phyloP scores from a whole-genome alignment of 129 eudicot genomes.

The Chrysanthemum lavandulifolium region DNA sequence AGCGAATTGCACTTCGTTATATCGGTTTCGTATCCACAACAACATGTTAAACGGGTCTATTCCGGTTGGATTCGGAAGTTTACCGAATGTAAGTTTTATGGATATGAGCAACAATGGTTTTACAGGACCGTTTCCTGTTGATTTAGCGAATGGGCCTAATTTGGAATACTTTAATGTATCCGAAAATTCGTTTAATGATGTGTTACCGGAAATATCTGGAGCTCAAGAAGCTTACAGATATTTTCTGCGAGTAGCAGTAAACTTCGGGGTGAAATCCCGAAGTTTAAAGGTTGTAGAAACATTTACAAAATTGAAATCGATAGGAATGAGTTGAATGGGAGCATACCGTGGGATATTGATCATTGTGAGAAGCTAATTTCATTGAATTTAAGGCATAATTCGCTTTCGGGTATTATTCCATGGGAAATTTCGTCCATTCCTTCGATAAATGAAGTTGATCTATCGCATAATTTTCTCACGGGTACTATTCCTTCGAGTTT shows the following conservation, averaged over 20 bases:
- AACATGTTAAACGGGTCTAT: conserved; percentile 71
- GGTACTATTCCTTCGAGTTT: conserved; percentile 80
- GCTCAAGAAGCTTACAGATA: conserved; percentile 66
- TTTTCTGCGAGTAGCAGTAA: conserved; percentile 53
- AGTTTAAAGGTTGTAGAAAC: conserved; percentile 60
- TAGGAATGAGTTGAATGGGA: conserved; percentile 77
- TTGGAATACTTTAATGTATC: conserved; percentile 66
- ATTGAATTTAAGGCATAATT: conserved; percentile 55
- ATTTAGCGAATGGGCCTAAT: conserved; percentile 56
- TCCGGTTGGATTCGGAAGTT: conserved; percentile 73
- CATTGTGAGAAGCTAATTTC: conserved; percentile 75
- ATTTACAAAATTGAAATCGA: conserved; percentile 76
- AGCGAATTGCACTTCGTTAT: conserved; percentile 62
- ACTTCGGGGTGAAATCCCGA: conserved; percentile 64
- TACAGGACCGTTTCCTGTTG: conserved; percentile 68
- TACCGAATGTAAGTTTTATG: conserved; percentile 59
- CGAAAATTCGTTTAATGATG: conserved; percentile 42
- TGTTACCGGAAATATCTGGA: conserved; percentile 78
- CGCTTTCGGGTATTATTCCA: conserved; percentile 79
- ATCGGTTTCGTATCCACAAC: conserved; percentile 63
- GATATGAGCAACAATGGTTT: conserved; percentile 68
- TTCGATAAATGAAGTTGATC: conserved; percentile 72
- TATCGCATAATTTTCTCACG: conserved; percentile 62
- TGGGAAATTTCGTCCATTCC: conserved; percentile 90
- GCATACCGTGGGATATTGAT: conserved; percentile 82